Conservation (phyloP, 768 basidiomycete genomes). For the Crassisporium funariophilum region DNA sequence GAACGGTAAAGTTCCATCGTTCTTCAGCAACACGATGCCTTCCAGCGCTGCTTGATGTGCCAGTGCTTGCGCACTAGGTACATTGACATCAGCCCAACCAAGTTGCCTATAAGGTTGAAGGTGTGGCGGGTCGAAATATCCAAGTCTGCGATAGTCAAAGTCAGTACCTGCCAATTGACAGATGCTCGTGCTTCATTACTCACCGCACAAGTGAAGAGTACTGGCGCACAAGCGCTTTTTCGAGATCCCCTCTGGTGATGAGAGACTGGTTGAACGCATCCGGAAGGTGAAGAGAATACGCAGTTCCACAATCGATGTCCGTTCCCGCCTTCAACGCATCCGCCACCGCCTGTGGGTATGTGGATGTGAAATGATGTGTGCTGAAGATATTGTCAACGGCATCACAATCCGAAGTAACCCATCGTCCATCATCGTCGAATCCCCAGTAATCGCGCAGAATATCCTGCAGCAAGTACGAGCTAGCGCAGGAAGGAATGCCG, state of each 20-base stretch:
- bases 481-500: constrained; percentile 58
- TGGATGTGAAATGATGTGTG: constrained; percentile 49
- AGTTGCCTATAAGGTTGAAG: constrained; percentile 54
- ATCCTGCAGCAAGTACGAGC: constrained; percentile 52
- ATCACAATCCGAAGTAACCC: constrained; percentile 62
- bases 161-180: constrained; percentile 1
- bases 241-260: constrained; percentile 45
- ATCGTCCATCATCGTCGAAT: constrained; percentile 49
- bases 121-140: constrained; percentile 56
- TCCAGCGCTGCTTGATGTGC: constrained; percentile 54
- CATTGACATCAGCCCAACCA: constrained; percentile 50
- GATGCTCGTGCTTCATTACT: constrained; percentile 7
- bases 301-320: constrained; percentile 56
- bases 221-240: constrained; percentile 44
- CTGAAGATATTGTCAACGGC: constrained; percentile 53
- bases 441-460: constrained; percentile 54
- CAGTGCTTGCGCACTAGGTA: constrained; percentile 45
- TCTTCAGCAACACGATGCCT: constrained; percentile 64
- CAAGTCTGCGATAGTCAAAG: constrained; percentile 38
- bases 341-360: constrained; percentile 49
- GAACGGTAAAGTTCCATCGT: constrained; percentile 61
- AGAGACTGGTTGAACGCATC: constrained; percentile 50
- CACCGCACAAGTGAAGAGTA: constrained; percentile 59
- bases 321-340: constrained; percentile 54
- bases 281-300: constrained; percentile 46